Base-by-base conservation (phyloP, 805 yeast species). In the Maudiozyma turicensis region DNA sequence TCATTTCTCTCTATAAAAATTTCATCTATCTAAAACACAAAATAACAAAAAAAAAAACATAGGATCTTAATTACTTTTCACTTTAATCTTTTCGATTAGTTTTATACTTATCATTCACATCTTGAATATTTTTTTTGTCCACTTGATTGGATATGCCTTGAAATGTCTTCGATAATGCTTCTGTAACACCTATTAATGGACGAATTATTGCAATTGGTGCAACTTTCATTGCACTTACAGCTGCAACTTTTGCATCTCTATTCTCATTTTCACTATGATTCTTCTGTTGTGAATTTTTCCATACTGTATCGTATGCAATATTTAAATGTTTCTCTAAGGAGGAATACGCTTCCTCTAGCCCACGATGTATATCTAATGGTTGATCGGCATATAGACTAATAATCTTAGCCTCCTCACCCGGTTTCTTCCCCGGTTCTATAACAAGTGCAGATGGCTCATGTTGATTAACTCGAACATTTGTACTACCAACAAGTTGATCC, bases 131-230 rank as follows among this genome's bases (percentile, higher is more conserved):
- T 26, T 72, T 72, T 1, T 89, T 83, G 61, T 87, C 91, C 34
- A 90, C 67, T 52, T 83, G 84, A 61, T 88, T 89, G 40, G 88
- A 81, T 7, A 90, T 73, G 1, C 98, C 98, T 69, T 87, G 75
- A 46, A 90, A 70, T 0, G 95, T 76, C 58, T 81, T 85, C 6
- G 91, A 83, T 6, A 90, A 73, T 0, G 95, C 95, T 62, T 88
- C 96, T 0, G 96, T 85, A 0, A 95, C 88, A 1, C 97, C 98
- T 57, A 90, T 88, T 52, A 88, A 75, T 2, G 97, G 96, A 41
- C 96, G 66, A 2, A 90, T 73, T 13, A 90, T 65, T 15, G 87
- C 82, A 13, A 87, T 78, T 0, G 97, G 97, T 1, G 95, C 80
- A 0, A 84, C 87, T 54, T 77, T 78, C 11, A 86, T 82, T 11